These are phyloP conservation scores for Mycena polygramma DNA, from an alignment of 768 basidiomycete genomes.

Conservation along the genomic window DNA sequence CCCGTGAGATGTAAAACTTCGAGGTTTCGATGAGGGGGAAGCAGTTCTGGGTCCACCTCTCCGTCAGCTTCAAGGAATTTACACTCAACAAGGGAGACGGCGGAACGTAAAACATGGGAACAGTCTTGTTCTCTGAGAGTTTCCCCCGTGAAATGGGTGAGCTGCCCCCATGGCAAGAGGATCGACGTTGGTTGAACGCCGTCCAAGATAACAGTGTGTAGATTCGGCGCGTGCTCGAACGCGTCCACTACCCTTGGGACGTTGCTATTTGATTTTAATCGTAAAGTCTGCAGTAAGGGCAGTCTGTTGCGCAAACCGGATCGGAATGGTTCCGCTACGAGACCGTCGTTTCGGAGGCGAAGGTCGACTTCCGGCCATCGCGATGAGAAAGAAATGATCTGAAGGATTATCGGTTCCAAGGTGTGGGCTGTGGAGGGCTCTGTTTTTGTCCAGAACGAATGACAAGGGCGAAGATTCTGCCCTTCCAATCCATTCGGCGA, in stretches of 20 bases:
- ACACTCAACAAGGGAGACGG: slow-evolving; percentile 6
- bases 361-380: slow-evolving; percentile 11
- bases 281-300: background rate
- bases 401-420: background rate
- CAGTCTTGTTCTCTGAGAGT: background rate
- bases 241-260: background rate
- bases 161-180: slow-evolving; percentile 20
- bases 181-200: background rate
- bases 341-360: background rate
- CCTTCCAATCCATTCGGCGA: background rate
- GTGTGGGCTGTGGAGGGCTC: too few relatives aligned
- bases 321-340: background rate
- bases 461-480: slow-evolving; percentile 4
- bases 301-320: background rate
- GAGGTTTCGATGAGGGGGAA: background rate
- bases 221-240: slow-evolving; percentile 6
- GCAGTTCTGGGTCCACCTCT: background rate
- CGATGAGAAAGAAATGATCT: background rate
- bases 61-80: background rate
- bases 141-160: slow-evolving; percentile 13
- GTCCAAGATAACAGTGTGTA: background rate
- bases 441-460: background rate
- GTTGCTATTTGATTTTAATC: background rate
- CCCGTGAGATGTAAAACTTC: background rate
- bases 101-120: background rate